phyloP scores from a whole-genome alignment of 192 early-diverging fungal species.

The Backusella macrospora region DNA sequence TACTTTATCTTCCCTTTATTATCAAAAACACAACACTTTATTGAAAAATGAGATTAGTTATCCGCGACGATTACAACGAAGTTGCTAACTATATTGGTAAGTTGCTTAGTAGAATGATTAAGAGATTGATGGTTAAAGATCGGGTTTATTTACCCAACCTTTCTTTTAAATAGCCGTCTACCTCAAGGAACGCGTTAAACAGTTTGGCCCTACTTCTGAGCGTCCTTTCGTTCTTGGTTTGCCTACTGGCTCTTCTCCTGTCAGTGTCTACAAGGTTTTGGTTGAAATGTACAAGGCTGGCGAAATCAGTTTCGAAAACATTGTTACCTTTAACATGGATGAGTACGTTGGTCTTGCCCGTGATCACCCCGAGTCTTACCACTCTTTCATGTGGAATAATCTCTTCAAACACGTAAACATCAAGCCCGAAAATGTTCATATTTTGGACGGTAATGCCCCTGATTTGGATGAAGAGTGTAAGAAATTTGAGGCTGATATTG shows the following conservation, averaged over 20 bases:
- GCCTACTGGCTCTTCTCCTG: slow-evolving; percentile 85
- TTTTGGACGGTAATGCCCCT: slow-evolving; percentile 80
- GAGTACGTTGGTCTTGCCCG: slow-evolving; percentile 48
- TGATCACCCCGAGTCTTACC: slow-evolving; percentile 83
- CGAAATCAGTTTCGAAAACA: slow-evolving; percentile 49
- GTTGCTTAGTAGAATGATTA: neutral
- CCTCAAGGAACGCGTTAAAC: slow-evolving; percentile 76
- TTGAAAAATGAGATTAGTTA: slow-evolving; percentile 69
- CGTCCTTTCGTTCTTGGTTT: slow-evolving; percentile 86
- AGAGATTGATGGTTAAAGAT: neutral
- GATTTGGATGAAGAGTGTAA: slow-evolving; percentile 80
- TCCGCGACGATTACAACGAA: slow-evolving; percentile 68
- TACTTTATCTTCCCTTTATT: neutral
- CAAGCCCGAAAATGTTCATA: slow-evolving; percentile 79
- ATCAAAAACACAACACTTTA: neutral
- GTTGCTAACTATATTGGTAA: slow-evolving; percentile 69
- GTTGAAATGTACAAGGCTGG: slow-evolving; percentile 57
- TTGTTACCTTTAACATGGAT: slow-evolving; percentile 93
- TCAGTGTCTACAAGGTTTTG: slow-evolving; percentile 79
- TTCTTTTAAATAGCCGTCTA: slow-evolving; percentile 61
- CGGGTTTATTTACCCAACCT: neutral
- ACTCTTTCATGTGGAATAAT: slow-evolving; percentile 89
- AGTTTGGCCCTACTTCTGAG: slow-evolving; percentile 72
- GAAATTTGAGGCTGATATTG: slow-evolving; percentile 78
- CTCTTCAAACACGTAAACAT: slow-evolving; percentile 87